Base-by-base conservation (phyloP, 2,329 filamentous ascomycete species). In the Penicillium fuscoglaucum region DNA sequence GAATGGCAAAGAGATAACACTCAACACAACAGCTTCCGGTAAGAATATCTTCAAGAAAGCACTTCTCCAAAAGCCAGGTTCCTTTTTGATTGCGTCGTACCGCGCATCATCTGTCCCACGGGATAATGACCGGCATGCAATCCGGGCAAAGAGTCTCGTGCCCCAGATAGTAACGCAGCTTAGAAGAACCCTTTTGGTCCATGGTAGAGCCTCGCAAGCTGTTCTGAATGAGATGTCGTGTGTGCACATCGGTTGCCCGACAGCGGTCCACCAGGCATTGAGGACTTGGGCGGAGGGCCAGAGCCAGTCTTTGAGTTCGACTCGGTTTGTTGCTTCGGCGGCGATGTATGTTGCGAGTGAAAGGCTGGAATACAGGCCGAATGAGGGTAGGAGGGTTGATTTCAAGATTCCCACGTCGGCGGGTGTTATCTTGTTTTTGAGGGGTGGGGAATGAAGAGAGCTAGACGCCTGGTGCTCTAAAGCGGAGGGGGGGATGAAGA, bases 251-350 rank as follows among this genome's bases (percentile, higher is more conserved):
- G 79, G 80, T n/a, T 78, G 75, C 15, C 84, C 83, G 43, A 87
- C 71, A 24, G 84, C 83, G 55, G 78, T 81, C 81, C 83, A 86
- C 84, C 84, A 87, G 7, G 83, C 83, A 66, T 85, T 86, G 57
- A 77, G 70, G 10, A 86, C 79, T 64, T 82, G 82, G 2, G 76
- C 81, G 4, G 77, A 72, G 1, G 83, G 82, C 83, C 84, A 86
- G 6, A 84, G 71, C 76, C 80, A 84, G 68, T 87, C 84, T 65
- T 87, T 87, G n/a, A 79, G 74, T 56, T 87, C 84, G 10, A 83
- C 78, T n/a, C 79, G 77, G 64, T 84, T 71, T 8, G 82, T 84
- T 50, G 80, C 77, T 26, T 82, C 76, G 1, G 81, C 81, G 31
- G 79, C 74, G 9, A 77, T 77, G 65, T 83, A 87, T 0, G 83